Conservation (phyloP, 192 early-diverging fungal species). For the Coemansia biformis region DNA sequence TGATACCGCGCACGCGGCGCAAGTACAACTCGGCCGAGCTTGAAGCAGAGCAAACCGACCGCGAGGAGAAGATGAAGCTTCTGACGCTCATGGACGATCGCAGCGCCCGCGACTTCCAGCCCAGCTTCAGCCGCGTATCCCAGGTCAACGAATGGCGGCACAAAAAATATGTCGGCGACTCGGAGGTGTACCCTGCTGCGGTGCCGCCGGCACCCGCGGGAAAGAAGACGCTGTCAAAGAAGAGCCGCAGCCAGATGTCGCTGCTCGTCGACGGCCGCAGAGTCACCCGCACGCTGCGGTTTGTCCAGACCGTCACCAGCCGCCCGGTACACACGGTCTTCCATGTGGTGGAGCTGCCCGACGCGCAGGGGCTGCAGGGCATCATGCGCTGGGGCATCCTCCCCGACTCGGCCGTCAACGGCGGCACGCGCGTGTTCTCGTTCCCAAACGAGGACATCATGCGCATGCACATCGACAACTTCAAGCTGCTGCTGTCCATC, state of each 20-base stretch:
- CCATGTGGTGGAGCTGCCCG: conserved; percentile 55
- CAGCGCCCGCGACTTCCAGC: conserved; percentile 55
- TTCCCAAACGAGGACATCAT: conserved; percentile 44
- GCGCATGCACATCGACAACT: conserved; percentile 50
- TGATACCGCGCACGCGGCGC: conserved; percentile 54
- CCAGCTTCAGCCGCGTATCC: conserved; percentile 63
- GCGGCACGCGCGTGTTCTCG: conserved; percentile 57
- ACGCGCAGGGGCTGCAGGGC: conserved; percentile 52
- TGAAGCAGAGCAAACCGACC: conserved; percentile 62
- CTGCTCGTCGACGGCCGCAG: conserved; percentile 55
- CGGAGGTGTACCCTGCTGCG: conserved; percentile 45
- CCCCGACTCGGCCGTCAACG: conserved; percentile 60
- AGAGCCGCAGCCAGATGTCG: conserved; percentile 35
- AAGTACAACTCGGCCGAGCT: conserved; percentile 69
- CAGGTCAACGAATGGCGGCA: conserved; percentile 67
- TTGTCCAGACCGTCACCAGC: conserved; percentile 48
- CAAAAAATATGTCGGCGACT: conserved; percentile 54
- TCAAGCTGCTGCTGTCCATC: conserved; percentile 42
- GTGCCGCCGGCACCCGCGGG: conserved; percentile 12
- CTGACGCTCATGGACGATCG: conserved; percentile 67
- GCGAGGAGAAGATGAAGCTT: conserved; percentile 62
- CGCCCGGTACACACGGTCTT: conserved; percentile 60
- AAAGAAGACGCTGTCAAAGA: conserved; percentile 35
- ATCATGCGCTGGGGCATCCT: conserved; percentile 65
- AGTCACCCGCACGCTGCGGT: conserved; percentile 66